Evolutionary conservation across 2,329 filamentous ascomycete species (phyloP).

Genomic region (Grosmannia serpens): DNA sequence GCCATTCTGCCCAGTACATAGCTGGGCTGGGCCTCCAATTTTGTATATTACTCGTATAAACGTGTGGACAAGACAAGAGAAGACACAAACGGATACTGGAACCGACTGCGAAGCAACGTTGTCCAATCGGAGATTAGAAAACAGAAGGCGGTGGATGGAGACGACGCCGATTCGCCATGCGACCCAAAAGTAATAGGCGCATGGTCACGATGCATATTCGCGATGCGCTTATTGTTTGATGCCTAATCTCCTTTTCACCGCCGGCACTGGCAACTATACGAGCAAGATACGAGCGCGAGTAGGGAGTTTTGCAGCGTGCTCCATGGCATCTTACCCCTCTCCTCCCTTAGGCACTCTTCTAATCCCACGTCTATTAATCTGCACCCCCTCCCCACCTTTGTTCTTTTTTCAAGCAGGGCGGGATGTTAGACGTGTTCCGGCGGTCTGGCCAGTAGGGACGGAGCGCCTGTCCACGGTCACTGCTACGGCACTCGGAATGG

Average conservation of each 20-base stretch:
- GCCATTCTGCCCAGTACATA: neutral
- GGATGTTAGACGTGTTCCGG: neutral
- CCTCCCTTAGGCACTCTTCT: neutral
- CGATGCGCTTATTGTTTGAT: neutral
- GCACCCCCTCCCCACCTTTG: neutral
- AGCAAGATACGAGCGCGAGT: neutral
- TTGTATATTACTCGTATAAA: neutral
- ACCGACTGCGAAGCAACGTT: neutral
- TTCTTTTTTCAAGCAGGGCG: neutral
- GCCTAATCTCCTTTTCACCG: neutral
- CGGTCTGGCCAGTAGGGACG: conserved; percentile 9
- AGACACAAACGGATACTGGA: neutral
- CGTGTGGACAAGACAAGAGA: neutral
- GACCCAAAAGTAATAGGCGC: neutral
- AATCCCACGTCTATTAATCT: neutral
- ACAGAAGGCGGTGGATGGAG: neutral
- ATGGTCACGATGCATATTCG: neutral
- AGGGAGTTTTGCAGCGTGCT: neutral
- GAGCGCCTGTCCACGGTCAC: conserved; percentile 12
- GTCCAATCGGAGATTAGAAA: neutral
- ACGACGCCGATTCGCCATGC: neutral
- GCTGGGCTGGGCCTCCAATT: neutral
- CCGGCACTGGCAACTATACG: neutral
- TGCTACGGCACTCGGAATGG: conserved; percentile 9
- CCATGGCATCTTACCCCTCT: neutral